Conservation (phyloP, 768 basidiomycete species). For the Russula griseocarnosa region DNA sequence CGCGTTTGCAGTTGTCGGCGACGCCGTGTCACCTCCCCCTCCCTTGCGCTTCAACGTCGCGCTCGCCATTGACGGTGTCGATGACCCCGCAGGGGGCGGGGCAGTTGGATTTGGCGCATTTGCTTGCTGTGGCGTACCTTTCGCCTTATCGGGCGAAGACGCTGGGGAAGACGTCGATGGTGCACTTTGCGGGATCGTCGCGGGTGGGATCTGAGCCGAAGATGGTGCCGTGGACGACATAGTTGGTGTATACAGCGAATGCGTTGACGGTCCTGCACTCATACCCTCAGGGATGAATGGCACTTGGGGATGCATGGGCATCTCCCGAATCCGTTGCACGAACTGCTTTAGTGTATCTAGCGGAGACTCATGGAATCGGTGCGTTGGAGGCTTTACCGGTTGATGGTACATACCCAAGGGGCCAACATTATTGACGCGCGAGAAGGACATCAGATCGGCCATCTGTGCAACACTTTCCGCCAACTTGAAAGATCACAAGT, state of each 20-base stretch:
- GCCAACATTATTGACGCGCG: constrained; percentile 51
- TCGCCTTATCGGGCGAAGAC: constrained; percentile 24
- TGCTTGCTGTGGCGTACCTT: constrained; percentile 27
- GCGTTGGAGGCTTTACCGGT: constrained; percentile 17
- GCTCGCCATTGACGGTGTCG: constrained; percentile 33
- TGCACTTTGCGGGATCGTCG: constrained; percentile 37
- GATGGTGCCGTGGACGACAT: constrained; percentile 24
- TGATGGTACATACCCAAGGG: constrained; percentile 55
- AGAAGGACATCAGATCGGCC: constrained; percentile 70
- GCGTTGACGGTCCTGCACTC: constrained; percentile 25
- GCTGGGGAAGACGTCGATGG: constrained; percentile 18
- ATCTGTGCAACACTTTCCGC: constrained; percentile 80
- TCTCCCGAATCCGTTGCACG: constrained; percentile 39
- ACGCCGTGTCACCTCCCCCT: constrained; percentile 37
- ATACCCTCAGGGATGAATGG: constrained; percentile 21
- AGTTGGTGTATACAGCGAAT: constrained; percentile 21
- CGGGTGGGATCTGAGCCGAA: constrained; percentile 35
- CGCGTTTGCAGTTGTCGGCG: constrained; percentile 48
- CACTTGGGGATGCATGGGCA: constrained; percentile 21
- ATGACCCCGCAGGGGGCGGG: constrained; percentile 21
- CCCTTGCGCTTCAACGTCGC: constrained; percentile 39
- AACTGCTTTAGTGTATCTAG: constrained; percentile 44
- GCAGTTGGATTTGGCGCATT: constrained; percentile 27
- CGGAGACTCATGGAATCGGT: constrained; percentile 6
- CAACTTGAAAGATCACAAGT: constrained; percentile 42